A percentile compares a stretch with the other conserved stretches of the same genome.
Evolutionary conservation across 164 flowering plant genomes (phyloP).

Genomic region (Malania oleifera): DNA sequence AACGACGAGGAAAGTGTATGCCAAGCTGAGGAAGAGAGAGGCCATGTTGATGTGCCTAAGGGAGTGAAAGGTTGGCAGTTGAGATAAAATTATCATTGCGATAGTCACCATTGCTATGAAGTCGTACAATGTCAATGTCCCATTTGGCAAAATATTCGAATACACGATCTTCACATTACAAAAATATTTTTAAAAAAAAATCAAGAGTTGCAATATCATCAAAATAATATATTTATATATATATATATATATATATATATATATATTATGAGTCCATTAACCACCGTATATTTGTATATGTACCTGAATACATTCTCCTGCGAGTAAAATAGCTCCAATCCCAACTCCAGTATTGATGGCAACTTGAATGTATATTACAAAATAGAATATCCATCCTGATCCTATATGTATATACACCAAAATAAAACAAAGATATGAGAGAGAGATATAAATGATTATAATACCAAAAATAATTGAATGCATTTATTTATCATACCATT

Average conservation of each 20-base stretch:
- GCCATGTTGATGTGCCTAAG: conserved; percentile 80
- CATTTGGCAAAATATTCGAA: conserved; percentile 53
- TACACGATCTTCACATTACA: conserved; percentile 61
- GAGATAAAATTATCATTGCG: conserved; percentile 86
- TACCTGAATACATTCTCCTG: conserved; percentile 82
- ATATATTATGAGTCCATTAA: no score
- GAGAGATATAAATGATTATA: no score
- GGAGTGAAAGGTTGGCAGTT: conserved; percentile 89
- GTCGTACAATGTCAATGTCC: conserved; percentile 69
- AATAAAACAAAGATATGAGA: not conserved
- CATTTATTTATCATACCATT: no score
- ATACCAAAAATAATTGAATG: no score
- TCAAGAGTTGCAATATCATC: not conserved
- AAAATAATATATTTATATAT: no score
- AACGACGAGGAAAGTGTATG: conserved; percentile 81
- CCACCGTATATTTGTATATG: no score
- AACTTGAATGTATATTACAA: conserved; percentile 80
- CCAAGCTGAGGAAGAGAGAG: conserved; percentile 82
- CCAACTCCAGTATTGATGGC: conserved; percentile 90
- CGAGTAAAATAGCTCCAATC: conserved; percentile 75
- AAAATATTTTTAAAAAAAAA: not conserved
- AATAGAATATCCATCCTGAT: conserved; percentile 95
- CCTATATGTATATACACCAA: conserved; percentile 35
- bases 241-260: no score
- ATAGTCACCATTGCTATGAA: conserved; percentile 86